Evolutionary conservation across 1,284 basidiomycete genomes (phyloP), one percentile per base, ranked within the genome.

Genomic region (Naganishia sp.): DNA sequence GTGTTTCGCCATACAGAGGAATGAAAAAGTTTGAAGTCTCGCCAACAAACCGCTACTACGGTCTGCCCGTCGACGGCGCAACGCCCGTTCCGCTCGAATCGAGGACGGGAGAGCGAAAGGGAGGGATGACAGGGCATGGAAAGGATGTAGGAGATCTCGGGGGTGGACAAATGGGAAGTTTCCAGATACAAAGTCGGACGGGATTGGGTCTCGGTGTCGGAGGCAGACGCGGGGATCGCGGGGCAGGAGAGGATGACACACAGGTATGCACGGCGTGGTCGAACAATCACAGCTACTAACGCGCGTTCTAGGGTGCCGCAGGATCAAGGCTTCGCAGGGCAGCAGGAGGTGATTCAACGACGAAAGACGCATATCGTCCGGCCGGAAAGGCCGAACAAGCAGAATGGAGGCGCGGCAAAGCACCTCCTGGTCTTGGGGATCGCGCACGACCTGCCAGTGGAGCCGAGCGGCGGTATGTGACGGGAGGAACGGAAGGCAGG

Each of bases 31-130:
- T 58, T 15, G 56, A 58, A 47, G 47, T 45, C 10, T 58, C 56
- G 17, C 56, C 56, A 25, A 58, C 56, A 31, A 58, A 58, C 31
- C 23, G 56, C n/a, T 58, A 32, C 45, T 47, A 58, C 31, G 56
- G 56, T 18, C 43, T 58, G 7, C 56, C 56, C 18, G 18, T 58
- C 18, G 56, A 58, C n/a, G 43, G 21, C 11, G 10, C 55, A 25
- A 49, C 43, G 9, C 6, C 13, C 28, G 42, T 15, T n/a, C 49
- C 23, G 1, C 49, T 25, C 49, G 49, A 21, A 15, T 4, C 45
- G 17, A 46, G 45, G 17, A 46, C 18, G 10, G 6, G 13, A 15
- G 13, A 21, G 9, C 49, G 25, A 17, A 50, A 25, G 23, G 23
- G 21, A 25, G 13, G 25, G 7, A 25, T 21, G 49, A 50, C 10